These are phyloP conservation scores for Ligustrum vulgare DNA, from an alignment of 257 asterid genomes.

Conservation along the genomic window DNA sequence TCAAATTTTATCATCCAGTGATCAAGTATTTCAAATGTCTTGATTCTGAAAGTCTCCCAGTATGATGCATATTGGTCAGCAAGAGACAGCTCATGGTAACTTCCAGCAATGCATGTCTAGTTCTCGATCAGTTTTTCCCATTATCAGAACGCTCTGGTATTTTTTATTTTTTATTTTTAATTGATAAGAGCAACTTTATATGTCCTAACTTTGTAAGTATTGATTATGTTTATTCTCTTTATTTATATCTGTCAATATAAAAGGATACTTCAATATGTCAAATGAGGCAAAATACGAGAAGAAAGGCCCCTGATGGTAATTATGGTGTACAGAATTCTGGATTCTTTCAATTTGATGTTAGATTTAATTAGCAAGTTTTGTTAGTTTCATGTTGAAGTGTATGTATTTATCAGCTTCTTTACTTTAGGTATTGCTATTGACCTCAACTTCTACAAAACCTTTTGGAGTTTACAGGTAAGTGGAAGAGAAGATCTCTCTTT, in stretches of 20 bases:
- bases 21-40: too few species aligned
- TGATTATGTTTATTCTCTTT: constrained; percentile 31
- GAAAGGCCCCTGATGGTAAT: constrained; percentile 83
- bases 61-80: too few species aligned
- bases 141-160: constrained; percentile 97
- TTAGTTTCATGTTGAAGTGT: constrained; percentile 4
- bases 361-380: constrained; percentile 15
- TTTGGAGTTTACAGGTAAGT: constrained; percentile 98
- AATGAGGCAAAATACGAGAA: constrained; percentile 95
- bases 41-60: too few species aligned
- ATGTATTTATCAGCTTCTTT: constrained; percentile 25
- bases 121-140: too few species aligned
- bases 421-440: constrained; percentile 84
- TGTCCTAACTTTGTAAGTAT: constrained; percentile 5
- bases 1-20: too few species aligned
- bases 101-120: too few species aligned
- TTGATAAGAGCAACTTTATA: constrained; percentile 1
- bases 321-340: constrained; percentile 16
- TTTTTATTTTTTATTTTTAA: constrained; percentile 4
- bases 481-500: constrained; percentile 9
- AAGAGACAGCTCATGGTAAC: too few species aligned
- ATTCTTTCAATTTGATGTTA: constrained; percentile 9
- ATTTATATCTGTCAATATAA: constrained; percentile 87
- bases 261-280: constrained; percentile 94
- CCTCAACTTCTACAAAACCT: constrained; percentile 93